Conservation (phyloP, 495 filamentous ascomycete genomes). For the Podospora sp. region DNA sequence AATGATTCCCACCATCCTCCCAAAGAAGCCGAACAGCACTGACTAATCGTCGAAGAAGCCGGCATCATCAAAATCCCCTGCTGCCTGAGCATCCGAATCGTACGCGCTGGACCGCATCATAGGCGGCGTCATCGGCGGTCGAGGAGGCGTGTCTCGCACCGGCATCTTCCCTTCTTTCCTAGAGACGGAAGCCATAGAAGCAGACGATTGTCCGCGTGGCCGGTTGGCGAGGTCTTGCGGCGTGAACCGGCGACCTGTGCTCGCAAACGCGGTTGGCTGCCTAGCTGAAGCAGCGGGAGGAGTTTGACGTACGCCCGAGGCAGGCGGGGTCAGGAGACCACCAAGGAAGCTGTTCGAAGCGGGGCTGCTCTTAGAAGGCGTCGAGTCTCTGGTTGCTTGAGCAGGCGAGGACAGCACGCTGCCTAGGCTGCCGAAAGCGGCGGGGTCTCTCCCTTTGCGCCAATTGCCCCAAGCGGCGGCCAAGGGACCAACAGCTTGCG, state of each 20-base stretch:
- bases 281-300: slow-evolving; percentile 42
- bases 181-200: slow-evolving; percentile 22
- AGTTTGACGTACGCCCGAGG: slow-evolving; percentile 64
- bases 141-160: slow-evolving; percentile 37
- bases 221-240: slow-evolving; percentile 51
- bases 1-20: slow-evolving; percentile 14
- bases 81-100: slow-evolving; percentile 67
- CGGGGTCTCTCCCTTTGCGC: slow-evolving; percentile 76
- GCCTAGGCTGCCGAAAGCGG: slow-evolving; percentile 46
- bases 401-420: slow-evolving; percentile 43
- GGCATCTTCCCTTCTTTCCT: slow-evolving; percentile 44
- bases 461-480: slow-evolving; percentile 71
- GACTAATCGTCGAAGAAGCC: slow-evolving; percentile 61
- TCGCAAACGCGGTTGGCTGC: slow-evolving; percentile 55
- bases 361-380: slow-evolving; percentile 63
- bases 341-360: slow-evolving; percentile 56
- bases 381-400: slow-evolving; percentile 51
- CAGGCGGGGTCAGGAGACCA: slow-evolving; percentile 81
- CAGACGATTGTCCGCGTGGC: slow-evolving; percentile 41
- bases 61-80: slow-evolving; percentile 57
- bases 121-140: slow-evolving; percentile 65
- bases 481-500: slow-evolving; percentile 74
- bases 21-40: neutral
- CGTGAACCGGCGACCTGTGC: slow-evolving; percentile 54
- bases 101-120: slow-evolving; percentile 70